A percentile compares a stretch with the other conserved stretches of the same genome.
phyloP scores from a whole-genome alignment of 208 protist species.

The Trichomonas gallinae region DNA sequence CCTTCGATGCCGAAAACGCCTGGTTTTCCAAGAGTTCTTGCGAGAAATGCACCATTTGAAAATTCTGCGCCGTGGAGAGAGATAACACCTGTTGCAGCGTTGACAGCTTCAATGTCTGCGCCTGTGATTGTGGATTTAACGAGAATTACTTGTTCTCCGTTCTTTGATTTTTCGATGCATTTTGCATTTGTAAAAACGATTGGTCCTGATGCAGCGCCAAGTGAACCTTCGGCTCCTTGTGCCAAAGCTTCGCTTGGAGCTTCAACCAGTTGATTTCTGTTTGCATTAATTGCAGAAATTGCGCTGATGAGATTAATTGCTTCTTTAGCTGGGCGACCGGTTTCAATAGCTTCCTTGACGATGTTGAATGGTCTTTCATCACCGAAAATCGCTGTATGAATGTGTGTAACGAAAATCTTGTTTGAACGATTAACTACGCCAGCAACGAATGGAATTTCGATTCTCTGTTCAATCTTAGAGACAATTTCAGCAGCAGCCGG shows the following conservation, averaged over 20 bases:
- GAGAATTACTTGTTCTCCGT: not conserved
- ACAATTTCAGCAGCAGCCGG: not conserved
- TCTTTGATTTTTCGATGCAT: not conserved
- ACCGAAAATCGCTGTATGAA: not conserved
- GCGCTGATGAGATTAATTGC: not conserved
- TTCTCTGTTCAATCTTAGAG: not conserved
- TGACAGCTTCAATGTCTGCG: not conserved
- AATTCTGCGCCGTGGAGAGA: not conserved
- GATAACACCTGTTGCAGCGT: not conserved
- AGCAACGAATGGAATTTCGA: not conserved
- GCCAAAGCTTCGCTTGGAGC: not conserved
- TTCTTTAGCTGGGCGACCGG: not conserved
- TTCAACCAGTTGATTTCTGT: not conserved
- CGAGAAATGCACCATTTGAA: not conserved
- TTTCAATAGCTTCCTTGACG: not conserved
- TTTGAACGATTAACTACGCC: not conserved
- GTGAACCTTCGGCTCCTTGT: not conserved
- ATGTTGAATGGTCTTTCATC: not conserved
- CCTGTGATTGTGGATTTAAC: not conserved
- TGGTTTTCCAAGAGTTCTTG: not conserved
- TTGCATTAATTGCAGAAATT: not conserved
- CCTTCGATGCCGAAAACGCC: not conserved
- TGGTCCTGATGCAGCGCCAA: not conserved
- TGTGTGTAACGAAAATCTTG: not conserved
- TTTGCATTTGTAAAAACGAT: not conserved